Conservation (phyloP, 2,329 filamentous ascomycete genomes). For the Pyricularia sp. region DNA sequence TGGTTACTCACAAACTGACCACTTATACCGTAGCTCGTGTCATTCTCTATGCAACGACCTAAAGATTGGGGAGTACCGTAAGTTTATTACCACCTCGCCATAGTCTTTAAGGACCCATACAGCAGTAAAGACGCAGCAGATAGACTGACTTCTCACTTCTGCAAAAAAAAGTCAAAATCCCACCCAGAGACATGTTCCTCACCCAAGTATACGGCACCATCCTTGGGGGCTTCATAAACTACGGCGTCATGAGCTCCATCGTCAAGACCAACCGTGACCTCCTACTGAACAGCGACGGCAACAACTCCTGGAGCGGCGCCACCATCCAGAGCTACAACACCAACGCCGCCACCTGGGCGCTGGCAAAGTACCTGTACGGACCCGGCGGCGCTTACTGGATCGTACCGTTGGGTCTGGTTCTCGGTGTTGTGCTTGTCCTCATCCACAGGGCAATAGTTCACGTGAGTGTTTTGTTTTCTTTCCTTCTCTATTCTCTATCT, state of each 20-base stretch:
- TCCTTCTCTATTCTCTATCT: background rate
- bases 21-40: background rate
- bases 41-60: background rate
- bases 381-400: background rate
- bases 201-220: slow-evolving; percentile 32
- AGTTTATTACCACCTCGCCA: background rate
- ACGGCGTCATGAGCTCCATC: slow-evolving; percentile 34
- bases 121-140: too few relatives aligned
- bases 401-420: background rate
- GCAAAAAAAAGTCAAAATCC: slow-evolving; percentile 29
- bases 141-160: too few relatives aligned
- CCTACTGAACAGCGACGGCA: slow-evolving; percentile 30
- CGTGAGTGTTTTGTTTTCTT: background rate
- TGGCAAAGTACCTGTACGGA: slow-evolving; percentile 39
- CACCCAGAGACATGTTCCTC: slow-evolving; percentile 39
- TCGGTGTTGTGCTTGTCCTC: background rate
- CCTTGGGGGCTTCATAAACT: slow-evolving; percentile 18
- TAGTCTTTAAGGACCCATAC: too few relatives aligned
- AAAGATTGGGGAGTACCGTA: background rate
- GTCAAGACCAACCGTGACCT: slow-evolving; percentile 34
- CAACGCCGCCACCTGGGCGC: slow-evolving; percentile 33
- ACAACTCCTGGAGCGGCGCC: slow-evolving; percentile 38
- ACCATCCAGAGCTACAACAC: slow-evolving; percentile 35
- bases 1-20: background rate
- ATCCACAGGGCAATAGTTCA: background rate